A percentile compares a stretch with the other conserved stretches of the same genome.
Evolutionary conservation across 1,284 basidiomycete species (phyloP).

Genomic region (Irpex rosettiformis): DNA sequence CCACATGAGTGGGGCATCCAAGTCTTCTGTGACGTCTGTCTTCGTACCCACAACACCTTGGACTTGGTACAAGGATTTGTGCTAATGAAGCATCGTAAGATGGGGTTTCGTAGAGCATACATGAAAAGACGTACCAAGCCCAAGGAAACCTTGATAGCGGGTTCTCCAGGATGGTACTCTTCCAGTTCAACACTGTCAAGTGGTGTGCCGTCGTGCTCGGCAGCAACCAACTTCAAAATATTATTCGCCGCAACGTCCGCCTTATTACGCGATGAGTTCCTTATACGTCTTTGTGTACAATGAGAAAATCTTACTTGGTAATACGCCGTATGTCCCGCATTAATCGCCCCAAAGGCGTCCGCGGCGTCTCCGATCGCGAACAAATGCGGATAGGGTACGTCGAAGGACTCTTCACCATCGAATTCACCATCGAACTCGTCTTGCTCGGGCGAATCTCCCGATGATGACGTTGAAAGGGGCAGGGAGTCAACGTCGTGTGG

Average conservation of each 20-base stretch:
- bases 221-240: conserved; percentile 42
- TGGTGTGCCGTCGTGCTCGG: neutral
- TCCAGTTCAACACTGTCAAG: conserved; percentile 37
- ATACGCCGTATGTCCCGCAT: conserved; percentile 71
- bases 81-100: neutral
- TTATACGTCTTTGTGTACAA: neutral
- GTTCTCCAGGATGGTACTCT: conserved; percentile 49
- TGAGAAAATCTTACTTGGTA: conserved; percentile 40
- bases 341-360: conserved; percentile 66
- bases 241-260: conserved; percentile 53
- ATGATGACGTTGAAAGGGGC: conserved; percentile 28
- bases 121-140: conserved; percentile 44
- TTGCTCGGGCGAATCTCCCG: no score
- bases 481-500: neutral
- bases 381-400: conserved; percentile 49
- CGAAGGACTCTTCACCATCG: conserved; percentile 21
- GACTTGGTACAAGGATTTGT: conserved; percentile 42
- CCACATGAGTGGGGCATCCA: conserved; percentile 46
- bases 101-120: neutral
- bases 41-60: conserved; percentile 42
- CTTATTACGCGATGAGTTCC: neutral
- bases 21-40: conserved; percentile 42
- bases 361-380: conserved; percentile 71
- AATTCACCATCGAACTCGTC: conserved; percentile 14
- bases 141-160: conserved; percentile 70